Evolutionary conservation across 2,329 filamentous ascomycete genomes (phyloP).

Genomic region (Colletotrichum godetiae): DNA sequence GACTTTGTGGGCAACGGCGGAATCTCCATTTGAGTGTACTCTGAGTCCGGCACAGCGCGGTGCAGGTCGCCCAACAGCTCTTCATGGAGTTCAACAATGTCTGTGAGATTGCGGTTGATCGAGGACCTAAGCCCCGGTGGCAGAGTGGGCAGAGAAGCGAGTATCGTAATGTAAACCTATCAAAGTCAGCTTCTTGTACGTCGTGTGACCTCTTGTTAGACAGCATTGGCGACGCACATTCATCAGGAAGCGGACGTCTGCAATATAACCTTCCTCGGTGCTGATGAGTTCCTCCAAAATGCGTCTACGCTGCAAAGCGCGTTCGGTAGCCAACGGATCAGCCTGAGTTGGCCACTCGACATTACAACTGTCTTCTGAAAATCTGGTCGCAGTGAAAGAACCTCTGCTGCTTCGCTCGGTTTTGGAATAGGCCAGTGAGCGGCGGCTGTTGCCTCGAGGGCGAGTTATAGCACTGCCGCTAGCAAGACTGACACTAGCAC

Average conservation of each 20-base stretch:
- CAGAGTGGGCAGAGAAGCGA: conserved; percentile 76
- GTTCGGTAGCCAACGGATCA: conserved; percentile 77
- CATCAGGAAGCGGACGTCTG: conserved; percentile 86
- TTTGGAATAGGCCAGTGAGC: conserved; percentile 65
- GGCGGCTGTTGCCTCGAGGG: conserved; percentile 63
- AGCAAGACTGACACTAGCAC: conserved; percentile 81
- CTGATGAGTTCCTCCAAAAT: conserved; percentile 87
- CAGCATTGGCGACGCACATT: conserved; percentile 68
- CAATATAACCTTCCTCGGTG: conserved; percentile 90
- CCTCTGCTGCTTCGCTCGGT: conserved; percentile 72
- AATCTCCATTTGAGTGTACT: conserved; percentile 62
- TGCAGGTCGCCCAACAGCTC: conserved; percentile 82
- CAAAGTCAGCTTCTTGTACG: conserved; percentile 20
- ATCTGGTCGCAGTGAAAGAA: conserved; percentile 68
- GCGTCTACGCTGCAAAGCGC: conserved; percentile 80
- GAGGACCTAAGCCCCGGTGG: conserved; percentile 74
- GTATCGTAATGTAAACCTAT: conserved; percentile 79
- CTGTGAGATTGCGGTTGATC: conserved; percentile 82
- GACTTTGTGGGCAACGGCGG: conserved; percentile 36
- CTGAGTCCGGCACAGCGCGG: conserved; percentile 74
- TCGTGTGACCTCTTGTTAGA: background rate
- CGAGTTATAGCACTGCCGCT: conserved; percentile 76
- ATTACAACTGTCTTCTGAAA: conserved; percentile 73
- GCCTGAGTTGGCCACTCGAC: conserved; percentile 63
- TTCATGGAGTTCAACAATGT: conserved; percentile 87